These are phyloP conservation scores for Blastobotrys americana DNA, from an alignment of 805 yeast species.

Conservation along the genomic window DNA sequence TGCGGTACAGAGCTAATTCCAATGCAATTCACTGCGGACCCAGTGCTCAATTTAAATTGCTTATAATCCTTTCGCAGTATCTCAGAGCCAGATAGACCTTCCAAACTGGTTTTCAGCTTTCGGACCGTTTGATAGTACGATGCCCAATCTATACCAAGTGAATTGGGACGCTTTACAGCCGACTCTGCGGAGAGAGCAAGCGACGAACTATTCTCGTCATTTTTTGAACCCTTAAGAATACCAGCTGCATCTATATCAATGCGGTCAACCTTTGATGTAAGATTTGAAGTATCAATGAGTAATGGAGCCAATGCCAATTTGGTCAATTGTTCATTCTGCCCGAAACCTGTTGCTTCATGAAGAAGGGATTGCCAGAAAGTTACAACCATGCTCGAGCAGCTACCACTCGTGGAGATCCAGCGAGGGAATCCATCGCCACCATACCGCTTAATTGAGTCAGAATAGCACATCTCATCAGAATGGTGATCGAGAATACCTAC, in stretches of 20 bases:
- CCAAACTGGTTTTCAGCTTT: constrained; percentile 53
- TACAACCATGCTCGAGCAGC: constrained; percentile 72
- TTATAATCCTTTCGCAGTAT: constrained; percentile 80
- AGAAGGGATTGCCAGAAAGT: constrained; percentile 40
- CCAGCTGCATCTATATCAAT: constrained; percentile 46
- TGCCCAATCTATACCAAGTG: constrained; percentile 16
- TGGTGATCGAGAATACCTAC: constrained; percentile 81
- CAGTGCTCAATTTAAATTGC: constrained; percentile 41
- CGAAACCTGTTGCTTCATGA: constrained; percentile 13
- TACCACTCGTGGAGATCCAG: constrained; percentile 56
- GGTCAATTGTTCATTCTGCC: constrained; percentile 27
- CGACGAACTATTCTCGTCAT: background rate
- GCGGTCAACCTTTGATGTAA: constrained; percentile 51
- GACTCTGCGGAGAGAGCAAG: background rate
- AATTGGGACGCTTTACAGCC: no score
- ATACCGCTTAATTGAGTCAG: constrained; percentile 31
- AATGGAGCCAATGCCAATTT: constrained; percentile 58
- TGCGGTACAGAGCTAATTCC: constrained; percentile 77
- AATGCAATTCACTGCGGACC: constrained; percentile 30
- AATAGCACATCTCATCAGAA: constrained; percentile 52
- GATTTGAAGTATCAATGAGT: constrained; percentile 66
- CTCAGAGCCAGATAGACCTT: constrained; percentile 52
- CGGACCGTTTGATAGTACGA: constrained; percentile 33
- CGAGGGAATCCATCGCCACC: constrained; percentile 42
- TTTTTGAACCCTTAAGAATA: constrained; percentile 28